These are phyloP conservation scores for Cystoderma amianthinum DNA, from an alignment of 768 basidiomycete genomes.

Conservation along the genomic window DNA sequence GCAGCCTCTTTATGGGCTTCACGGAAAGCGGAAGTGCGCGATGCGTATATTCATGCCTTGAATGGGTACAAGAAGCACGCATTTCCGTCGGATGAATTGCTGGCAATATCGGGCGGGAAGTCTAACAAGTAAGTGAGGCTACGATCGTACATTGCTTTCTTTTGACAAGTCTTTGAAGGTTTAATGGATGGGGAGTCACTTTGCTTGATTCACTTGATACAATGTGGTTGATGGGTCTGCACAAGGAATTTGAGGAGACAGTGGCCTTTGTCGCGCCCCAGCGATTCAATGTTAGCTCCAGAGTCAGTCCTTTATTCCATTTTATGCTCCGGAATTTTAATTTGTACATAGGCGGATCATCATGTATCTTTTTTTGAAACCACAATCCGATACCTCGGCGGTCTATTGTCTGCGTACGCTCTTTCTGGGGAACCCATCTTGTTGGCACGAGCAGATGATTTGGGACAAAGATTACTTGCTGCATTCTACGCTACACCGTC, in stretches of 20 bases:
- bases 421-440: slow-evolving; percentile 56
- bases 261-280: slow-evolving; percentile 40
- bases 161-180: slow-evolving; percentile 12
- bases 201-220: slow-evolving; percentile 77
- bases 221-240: slow-evolving; percentile 75
- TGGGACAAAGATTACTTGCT: slow-evolving; percentile 56
- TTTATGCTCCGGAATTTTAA: neutral
- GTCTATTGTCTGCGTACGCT: slow-evolving; percentile 72
- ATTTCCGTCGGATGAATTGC: slow-evolving; percentile 47
- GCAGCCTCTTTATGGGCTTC: slow-evolving; percentile 24
- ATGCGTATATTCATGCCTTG: slow-evolving; percentile 52
- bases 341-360: slow-evolving; percentile 11
- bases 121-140: slow-evolving; percentile 41
- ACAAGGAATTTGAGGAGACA: slow-evolving; percentile 57
- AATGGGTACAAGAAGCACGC: slow-evolving; percentile 43
- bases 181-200: slow-evolving; percentile 50
- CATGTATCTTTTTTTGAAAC: slow-evolving; percentile 65
- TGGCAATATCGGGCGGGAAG: slow-evolving; percentile 31
- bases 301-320: slow-evolving; percentile 9
- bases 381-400: slow-evolving; percentile 71
- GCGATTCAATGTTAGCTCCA: slow-evolving; percentile 30
- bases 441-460: slow-evolving; percentile 57
- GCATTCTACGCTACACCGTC: slow-evolving; percentile 52
- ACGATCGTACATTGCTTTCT: neutral
- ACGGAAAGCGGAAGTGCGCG: slow-evolving; percentile 39